phyloP scores from a whole-genome alignment of 179 eudicot genomes.

The Patellifolia procumbens region DNA sequence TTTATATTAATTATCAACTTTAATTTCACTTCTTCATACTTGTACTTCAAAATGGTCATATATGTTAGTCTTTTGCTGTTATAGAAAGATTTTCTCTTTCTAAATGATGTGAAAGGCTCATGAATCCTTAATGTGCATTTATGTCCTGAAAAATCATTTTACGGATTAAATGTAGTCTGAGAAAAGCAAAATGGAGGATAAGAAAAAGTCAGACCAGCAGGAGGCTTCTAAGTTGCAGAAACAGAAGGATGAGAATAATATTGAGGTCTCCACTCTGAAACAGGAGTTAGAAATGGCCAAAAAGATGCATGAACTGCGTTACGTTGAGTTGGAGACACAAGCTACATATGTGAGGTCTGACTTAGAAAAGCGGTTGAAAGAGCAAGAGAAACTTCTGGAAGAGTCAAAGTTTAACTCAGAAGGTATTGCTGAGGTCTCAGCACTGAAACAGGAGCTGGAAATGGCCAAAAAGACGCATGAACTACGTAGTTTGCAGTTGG shows the following conservation, averaged over 20 bases:
- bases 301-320: slow-evolving; percentile 49
- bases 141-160: neutral
- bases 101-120: neutral
- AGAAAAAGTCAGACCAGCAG: slow-evolving; percentile 28
- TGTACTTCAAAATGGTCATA: neutral
- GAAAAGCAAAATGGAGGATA: slow-evolving; percentile 44
- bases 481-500: slow-evolving; percentile 41
- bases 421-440: slow-evolving; percentile 35
- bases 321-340: slow-evolving; percentile 46
- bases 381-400: slow-evolving; percentile 41
- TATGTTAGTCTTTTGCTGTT: neutral
- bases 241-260: slow-evolving; percentile 48
- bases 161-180: slow-evolving; percentile 42
- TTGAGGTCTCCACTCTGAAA: slow-evolving; percentile 50
- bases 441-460: slow-evolving; percentile 54
- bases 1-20: neutral
- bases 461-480: slow-evolving; percentile 55
- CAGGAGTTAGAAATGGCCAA: slow-evolving; percentile 52
- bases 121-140: neutral
- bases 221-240: slow-evolving; percentile 44
- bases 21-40: neutral
- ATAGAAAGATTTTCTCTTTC: neutral
- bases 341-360: slow-evolving; percentile 40
- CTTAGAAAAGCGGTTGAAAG: slow-evolving; percentile 53
- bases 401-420: slow-evolving; percentile 38